Conservation (phyloP, 1,139 yeast genomes). For the Debaryomyces sp. region DNA sequence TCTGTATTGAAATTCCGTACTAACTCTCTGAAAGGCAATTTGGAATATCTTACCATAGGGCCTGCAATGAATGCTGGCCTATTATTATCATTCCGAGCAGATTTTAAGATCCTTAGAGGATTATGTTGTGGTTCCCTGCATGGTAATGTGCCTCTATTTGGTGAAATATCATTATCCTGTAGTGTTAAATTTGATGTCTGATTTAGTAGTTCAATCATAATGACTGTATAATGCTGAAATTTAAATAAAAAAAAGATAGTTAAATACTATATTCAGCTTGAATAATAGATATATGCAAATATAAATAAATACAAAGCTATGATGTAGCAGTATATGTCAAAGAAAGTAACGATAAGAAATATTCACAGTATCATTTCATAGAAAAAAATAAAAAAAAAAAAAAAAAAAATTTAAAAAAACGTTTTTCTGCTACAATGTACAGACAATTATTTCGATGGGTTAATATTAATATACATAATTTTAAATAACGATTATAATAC, state of each 20-base stretch:
- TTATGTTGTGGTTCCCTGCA: constrained; percentile 51
- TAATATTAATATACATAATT: constrained; percentile 11
- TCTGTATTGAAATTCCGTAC: constrained; percentile 76
- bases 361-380: background rate
- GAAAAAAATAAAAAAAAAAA: no score
- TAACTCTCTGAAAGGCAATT: constrained; percentile 85
- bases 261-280: background rate
- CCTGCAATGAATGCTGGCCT: constrained; percentile 83
- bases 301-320: background rate
- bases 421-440: no score
- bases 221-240: background rate
- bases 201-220: constrained; percentile 1
- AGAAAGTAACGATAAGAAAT: background rate
- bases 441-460: background rate
- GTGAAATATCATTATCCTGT: constrained; percentile 4
- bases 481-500: constrained; percentile 13
- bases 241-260: background rate
- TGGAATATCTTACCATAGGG: constrained; percentile 97
- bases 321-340: background rate
- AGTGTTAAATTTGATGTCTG: constrained; percentile 2
- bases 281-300: background rate
- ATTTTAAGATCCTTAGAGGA: constrained; percentile 55
- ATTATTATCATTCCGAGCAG: constrained; percentile 29
- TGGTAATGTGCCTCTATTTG: constrained; percentile 11
- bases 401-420: no score